Conservation (phyloP, 169 alveolate genomes). For the Amoebophrya sp. region DNA sequence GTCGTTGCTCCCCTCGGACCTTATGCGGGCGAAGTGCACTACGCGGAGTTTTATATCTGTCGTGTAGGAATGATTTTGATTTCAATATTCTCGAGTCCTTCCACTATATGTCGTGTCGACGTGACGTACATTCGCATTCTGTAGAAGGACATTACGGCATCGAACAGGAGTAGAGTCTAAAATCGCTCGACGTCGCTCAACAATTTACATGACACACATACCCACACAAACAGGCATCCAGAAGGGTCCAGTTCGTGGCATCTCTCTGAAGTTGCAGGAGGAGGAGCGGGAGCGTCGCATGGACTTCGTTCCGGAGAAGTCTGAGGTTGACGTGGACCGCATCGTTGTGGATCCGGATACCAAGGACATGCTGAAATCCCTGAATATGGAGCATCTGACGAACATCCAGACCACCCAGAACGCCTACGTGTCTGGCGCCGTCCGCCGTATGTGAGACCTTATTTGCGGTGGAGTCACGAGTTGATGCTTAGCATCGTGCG, state of each 20-base stretch:
- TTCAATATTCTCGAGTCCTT: no score
- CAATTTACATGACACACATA: constrained; percentile 54
- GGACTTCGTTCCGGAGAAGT: constrained; percentile 93
- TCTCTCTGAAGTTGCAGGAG: constrained; percentile 98
- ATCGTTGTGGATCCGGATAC: constrained; percentile 80
- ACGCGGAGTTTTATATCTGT: no score
- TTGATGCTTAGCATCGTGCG: not conserved
- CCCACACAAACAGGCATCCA: constrained; percentile 59
- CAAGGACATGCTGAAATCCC: constrained; percentile 66
- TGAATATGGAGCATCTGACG: constrained; percentile 49
- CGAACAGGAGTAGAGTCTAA: no score
- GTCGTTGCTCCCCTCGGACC: no score
- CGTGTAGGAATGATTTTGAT: no score
- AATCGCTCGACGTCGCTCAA: constrained; percentile 40
- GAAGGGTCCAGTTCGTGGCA: constrained; percentile 99
- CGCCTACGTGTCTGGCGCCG: not conserved
- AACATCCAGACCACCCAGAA: constrained; percentile 43
- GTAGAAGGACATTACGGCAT: no score
- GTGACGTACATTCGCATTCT: no score
- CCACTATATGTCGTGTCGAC: no score
- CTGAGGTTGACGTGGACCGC: constrained; percentile 74
- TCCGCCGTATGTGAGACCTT: not conserved
- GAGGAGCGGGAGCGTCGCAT: constrained; percentile 98
- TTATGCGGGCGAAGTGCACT: no score
- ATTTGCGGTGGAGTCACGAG: not conserved